Evolutionary conservation across 306 rosid genomes (phyloP).

Genomic region (Prunus dulcis): DNA sequence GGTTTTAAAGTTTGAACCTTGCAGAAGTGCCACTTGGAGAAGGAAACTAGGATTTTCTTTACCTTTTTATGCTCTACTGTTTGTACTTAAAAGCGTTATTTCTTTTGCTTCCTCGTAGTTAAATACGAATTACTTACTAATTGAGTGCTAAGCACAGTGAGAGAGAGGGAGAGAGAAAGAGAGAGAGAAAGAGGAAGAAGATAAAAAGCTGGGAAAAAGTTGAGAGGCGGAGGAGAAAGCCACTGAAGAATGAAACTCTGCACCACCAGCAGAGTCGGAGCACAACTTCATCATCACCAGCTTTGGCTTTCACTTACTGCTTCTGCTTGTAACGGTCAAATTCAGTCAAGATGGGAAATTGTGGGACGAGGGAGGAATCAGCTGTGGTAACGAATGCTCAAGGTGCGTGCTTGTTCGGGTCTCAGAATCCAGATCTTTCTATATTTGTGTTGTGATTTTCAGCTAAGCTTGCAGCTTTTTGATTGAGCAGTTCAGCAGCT

Average conservation of each 20-base stretch:
- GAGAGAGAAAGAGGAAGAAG: background rate
- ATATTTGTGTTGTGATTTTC: background rate
- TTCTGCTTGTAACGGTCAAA: background rate
- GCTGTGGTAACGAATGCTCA: slow-evolving; percentile 94
- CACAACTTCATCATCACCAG: slow-evolving; percentile 10
- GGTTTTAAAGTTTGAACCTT: background rate
- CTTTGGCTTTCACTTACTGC: slow-evolving; percentile 7
- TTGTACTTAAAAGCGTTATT: background rate
- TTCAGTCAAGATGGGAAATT: slow-evolving; percentile 67
- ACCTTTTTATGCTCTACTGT: background rate
- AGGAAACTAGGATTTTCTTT: background rate
- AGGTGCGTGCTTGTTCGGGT: slow-evolving; percentile 38
- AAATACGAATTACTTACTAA: background rate
- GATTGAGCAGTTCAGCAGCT: slow-evolving; percentile 71
- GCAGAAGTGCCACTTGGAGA: background rate
- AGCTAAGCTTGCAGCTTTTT: background rate
- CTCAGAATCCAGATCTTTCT: background rate
- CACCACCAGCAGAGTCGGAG: slow-evolving; percentile 12
- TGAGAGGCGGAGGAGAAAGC: slow-evolving; percentile 6
- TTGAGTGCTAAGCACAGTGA: background rate
- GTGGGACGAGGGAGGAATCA: slow-evolving; percentile 96
- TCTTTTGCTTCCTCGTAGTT: background rate
- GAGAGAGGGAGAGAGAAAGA: background rate
- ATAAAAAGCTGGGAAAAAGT: slow-evolving; percentile 1
- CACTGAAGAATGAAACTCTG: slow-evolving; percentile 37